Evolutionary conservation across 768 basidiomycete genomes (phyloP).

Genomic region (Boletellus emodensis): DNA sequence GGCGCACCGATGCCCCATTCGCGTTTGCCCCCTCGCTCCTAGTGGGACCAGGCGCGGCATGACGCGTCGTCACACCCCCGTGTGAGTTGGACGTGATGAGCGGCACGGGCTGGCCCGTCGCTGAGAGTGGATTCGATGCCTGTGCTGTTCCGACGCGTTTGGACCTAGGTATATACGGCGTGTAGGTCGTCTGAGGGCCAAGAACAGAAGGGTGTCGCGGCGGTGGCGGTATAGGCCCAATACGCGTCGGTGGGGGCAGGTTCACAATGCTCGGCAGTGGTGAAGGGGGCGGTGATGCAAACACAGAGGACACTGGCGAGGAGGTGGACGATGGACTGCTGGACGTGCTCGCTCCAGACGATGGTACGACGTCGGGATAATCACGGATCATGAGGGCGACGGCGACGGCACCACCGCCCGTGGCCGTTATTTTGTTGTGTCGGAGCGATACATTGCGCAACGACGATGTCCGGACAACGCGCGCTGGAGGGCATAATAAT

Average conservation of each 20-base stretch:
- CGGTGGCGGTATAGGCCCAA: slow-evolving; percentile 43
- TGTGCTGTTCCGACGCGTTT: slow-evolving; percentile 36
- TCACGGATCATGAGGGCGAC: slow-evolving; percentile 95
- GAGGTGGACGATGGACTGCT: slow-evolving; percentile 4
- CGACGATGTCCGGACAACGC: slow-evolving; percentile 77
- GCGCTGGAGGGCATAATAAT: slow-evolving; percentile 42
- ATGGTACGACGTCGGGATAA: slow-evolving; percentile 75
- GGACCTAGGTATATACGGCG: slow-evolving; percentile 74
- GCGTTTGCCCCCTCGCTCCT: slow-evolving; percentile 1
- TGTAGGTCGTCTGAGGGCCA: slow-evolving; percentile 67
- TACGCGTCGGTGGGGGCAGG: slow-evolving; percentile 24
- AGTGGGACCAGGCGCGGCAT: slow-evolving; percentile 21
- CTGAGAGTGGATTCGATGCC: slow-evolving; percentile 36
- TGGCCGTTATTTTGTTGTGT: slow-evolving; percentile 78
- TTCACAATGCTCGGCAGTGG: slow-evolving; percentile 28
- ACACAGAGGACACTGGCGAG: slow-evolving; percentile 13
- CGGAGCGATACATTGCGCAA: slow-evolving; percentile 87
- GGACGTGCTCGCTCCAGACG: neutral
- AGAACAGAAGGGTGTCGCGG: slow-evolving; percentile 48
- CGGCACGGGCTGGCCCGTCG: slow-evolving; percentile 50
- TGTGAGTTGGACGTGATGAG: slow-evolving; percentile 65
- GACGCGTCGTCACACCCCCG: slow-evolving; percentile 48
- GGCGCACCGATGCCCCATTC: slow-evolving; percentile 6
- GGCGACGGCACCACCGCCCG: slow-evolving; percentile 88
- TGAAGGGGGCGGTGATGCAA: slow-evolving; percentile 32